phyloP scores from a whole-genome alignment of 371 early-diverging fungal genomes.

The Mucor circinelloides region DNA sequence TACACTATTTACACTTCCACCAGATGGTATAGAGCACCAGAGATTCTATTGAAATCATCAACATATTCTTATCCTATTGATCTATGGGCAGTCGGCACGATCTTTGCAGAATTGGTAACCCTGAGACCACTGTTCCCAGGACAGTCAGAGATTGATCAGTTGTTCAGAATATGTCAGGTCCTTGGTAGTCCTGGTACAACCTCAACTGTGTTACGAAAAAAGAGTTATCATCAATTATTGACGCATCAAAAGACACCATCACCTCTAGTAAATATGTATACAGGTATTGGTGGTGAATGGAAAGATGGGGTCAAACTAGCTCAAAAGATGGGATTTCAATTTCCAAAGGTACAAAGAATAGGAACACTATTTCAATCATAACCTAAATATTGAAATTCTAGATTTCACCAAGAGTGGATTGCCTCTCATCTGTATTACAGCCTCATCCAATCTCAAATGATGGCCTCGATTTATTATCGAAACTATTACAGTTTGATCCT shows the following conservation, averaged over 20 bases:
- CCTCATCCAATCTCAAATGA: constrained; percentile 6
- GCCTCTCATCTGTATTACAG: not conserved
- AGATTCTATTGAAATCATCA: constrained; percentile 85
- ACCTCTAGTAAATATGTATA: not conserved
- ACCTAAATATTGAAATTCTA: not conserved
- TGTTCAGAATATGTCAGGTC: constrained; percentile 70
- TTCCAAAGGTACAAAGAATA: constrained; percentile 39
- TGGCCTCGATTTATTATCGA: constrained; percentile 28
- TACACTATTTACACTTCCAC: constrained; percentile 94
- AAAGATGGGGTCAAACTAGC: constrained; percentile 67
- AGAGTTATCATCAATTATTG: not conserved
- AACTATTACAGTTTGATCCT: constrained; percentile 84
- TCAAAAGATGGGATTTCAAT: constrained; percentile 58
- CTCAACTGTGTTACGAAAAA: not conserved
- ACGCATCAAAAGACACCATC: not conserved
- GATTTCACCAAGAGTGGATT: not conserved
- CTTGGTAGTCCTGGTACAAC: constrained; percentile 55
- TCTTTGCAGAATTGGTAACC: constrained; percentile 86
- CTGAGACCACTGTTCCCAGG: constrained; percentile 94
- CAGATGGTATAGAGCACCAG: constrained; percentile 98
- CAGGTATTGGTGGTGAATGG: constrained; percentile 63
- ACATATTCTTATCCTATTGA: constrained; percentile 94
- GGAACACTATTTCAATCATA: not conserved
- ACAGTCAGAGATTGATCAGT: constrained; percentile 87
- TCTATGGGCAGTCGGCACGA: constrained; percentile 97